Evolutionary conservation across 2,329 filamentous ascomycete species (phyloP).

Genomic region (Arthrinium puccinioides): DNA sequence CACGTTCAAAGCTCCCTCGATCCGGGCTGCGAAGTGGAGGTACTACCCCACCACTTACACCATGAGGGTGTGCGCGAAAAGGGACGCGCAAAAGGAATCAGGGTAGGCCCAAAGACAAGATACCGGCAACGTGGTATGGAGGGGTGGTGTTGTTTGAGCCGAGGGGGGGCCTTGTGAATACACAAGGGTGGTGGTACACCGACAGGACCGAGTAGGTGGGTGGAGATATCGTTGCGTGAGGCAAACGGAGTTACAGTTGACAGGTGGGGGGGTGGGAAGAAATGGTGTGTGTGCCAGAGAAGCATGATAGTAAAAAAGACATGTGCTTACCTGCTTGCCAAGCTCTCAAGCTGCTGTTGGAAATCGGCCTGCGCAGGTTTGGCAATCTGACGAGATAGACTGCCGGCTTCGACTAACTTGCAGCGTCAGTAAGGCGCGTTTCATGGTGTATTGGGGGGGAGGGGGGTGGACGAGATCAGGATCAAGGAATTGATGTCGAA

Average conservation of each 20-base stretch:
- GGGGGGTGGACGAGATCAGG: neutral
- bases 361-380: neutral
- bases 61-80: constrained; percentile 22
- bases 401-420: neutral
- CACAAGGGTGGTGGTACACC: constrained; percentile 19
- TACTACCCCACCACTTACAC: constrained; percentile 14
- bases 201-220: constrained; percentile 22
- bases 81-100: constrained; percentile 20
- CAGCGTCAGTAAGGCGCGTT: constrained; percentile 2
- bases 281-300: constrained; percentile 12
- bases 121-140: constrained; percentile 8
- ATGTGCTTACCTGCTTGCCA: constrained; percentile 18
- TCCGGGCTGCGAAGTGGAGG: constrained; percentile 19
- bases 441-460: neutral
- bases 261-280: constrained; percentile 20
- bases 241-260: no score
- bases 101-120: constrained; percentile 21
- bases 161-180: constrained; percentile 23
- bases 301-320: constrained; percentile 11
- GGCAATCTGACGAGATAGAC: neutral
- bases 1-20: constrained; percentile 15
- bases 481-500: neutral
- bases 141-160: constrained; percentile 16
- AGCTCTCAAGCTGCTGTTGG: constrained; percentile 5
- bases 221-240: constrained; percentile 27